Percentiles rank a stretch among this genome's conserved stretches.
These are phyloP conservation scores for Achaetomiella virescens DNA, from an alignment of 495 filamentous ascomycete species.

Conservation along the genomic window DNA sequence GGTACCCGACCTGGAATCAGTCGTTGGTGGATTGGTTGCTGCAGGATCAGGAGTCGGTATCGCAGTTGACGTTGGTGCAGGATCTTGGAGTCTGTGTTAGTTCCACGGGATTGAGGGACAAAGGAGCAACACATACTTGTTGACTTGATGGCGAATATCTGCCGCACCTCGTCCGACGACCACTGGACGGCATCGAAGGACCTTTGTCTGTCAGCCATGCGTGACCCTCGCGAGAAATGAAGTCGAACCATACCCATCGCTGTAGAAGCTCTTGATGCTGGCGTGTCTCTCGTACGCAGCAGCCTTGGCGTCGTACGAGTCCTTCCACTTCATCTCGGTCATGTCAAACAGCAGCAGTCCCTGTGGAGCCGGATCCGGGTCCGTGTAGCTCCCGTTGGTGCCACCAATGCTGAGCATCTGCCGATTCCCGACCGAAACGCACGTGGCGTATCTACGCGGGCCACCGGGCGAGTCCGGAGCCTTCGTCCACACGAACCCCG, in stretches of 20 bases:
- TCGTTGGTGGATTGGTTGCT: background rate
- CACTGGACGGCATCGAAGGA: background rate
- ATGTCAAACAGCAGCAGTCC: slow-evolving; percentile 40
- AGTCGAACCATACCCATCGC: slow-evolving; percentile 1
- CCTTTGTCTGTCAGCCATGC: background rate
- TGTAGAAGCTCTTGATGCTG: slow-evolving; percentile 29
- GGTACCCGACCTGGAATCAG: background rate
- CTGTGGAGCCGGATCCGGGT: slow-evolving; percentile 34
- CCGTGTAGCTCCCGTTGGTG: slow-evolving; percentile 14
- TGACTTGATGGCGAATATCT: background rate
- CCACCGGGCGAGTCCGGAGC: slow-evolving; percentile 18
- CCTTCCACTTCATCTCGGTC: slow-evolving; percentile 33
- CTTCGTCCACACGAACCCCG: slow-evolving; percentile 42
- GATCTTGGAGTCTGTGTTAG: background rate
- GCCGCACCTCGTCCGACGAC: background rate
- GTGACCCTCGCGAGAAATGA: background rate
- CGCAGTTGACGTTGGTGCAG: too few relatives aligned
- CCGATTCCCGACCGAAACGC: slow-evolving; percentile 31
- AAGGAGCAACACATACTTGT: background rate
- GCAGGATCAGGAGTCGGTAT: background rate
- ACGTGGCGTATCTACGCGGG: slow-evolving; percentile 25
- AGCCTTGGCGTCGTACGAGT: slow-evolving; percentile 34
- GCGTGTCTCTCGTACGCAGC: slow-evolving; percentile 28
- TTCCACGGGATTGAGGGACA: background rate
- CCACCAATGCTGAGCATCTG: slow-evolving; percentile 39